A percentile compares a stretch with the other conserved stretches of the same genome.
phyloP scores from a whole-genome alignment of 768 basidiomycete genomes.

The Sistotremastrum suecicum region DNA sequence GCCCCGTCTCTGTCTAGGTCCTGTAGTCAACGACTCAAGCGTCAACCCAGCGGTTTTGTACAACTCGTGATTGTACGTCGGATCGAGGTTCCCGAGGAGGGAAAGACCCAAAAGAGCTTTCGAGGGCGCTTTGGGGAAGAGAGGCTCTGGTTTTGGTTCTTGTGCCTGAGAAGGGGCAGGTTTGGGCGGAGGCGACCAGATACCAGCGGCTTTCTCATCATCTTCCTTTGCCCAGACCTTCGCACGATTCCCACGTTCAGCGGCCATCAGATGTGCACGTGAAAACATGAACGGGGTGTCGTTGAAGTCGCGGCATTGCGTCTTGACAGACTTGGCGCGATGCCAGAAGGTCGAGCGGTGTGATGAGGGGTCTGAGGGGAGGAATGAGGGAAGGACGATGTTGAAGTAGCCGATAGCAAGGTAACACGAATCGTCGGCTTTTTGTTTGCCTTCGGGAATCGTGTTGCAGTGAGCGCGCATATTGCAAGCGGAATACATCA shows the following conservation, averaged over 20 bases:
- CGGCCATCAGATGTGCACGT: conserved; percentile 51
- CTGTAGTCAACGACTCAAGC: conserved; percentile 70
- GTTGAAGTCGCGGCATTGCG: conserved; percentile 50
- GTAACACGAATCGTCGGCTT: conserved; percentile 52
- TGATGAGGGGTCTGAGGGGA: conserved; percentile 25
- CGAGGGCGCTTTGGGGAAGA: conserved; percentile 29
- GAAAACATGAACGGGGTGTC: conserved; percentile 49
- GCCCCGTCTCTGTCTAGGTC: conserved; percentile 64
- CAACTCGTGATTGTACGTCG: conserved; percentile 52
- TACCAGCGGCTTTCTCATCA: conserved; percentile 41
- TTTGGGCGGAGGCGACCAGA: conserved; percentile 18
- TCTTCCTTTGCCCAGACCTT: conserved; percentile 64
- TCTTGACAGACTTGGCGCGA: conserved; percentile 52
- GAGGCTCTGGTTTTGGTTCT: no score
- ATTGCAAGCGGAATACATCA: conserved; percentile 84
- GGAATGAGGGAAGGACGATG: conserved; percentile 63
- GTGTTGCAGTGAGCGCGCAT: conserved; percentile 44
- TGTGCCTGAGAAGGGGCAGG: no score
- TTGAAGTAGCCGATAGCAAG: conserved; percentile 72
- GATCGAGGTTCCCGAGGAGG: conserved; percentile 74
- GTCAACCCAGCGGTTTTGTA: conserved; percentile 18
- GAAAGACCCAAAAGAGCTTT: conserved; percentile 64
- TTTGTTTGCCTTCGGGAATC: conserved; percentile 13
- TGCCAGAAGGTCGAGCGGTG: conserved; percentile 45
- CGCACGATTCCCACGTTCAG: conserved; percentile 43